Conservation (phyloP, 768 basidiomycete genomes). For the Tricholoma furcatifolium region DNA sequence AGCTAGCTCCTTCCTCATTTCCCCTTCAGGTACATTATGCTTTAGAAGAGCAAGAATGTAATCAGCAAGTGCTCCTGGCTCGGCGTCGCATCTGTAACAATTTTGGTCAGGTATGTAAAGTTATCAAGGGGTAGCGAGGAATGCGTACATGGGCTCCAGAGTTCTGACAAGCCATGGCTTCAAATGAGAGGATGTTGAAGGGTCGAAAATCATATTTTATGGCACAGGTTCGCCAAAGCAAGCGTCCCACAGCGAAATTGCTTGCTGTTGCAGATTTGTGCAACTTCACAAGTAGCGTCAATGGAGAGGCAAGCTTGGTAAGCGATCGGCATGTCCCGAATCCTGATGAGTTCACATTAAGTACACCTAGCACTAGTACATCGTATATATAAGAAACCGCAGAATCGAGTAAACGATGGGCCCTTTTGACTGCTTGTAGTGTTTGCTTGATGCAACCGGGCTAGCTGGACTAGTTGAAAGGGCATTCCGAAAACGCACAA, state of each 20-base stretch:
- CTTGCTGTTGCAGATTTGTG: neutral
- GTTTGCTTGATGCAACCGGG: no score
- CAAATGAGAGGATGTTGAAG: constrained; percentile 61
- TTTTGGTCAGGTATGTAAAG: constrained; percentile 15
- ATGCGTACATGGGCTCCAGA: constrained; percentile 84
- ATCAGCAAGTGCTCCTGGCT: constrained; percentile 89
- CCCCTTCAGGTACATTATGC: constrained; percentile 79
- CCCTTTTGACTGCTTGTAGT: no score
- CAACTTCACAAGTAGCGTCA: neutral
- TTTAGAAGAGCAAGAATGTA: constrained; percentile 93
- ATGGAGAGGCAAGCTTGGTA: constrained; percentile 3
- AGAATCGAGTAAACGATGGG: no score
- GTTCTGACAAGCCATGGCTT: constrained; percentile 88
- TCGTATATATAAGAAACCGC: no score
- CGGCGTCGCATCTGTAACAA: constrained; percentile 83
- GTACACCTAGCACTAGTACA: no score
- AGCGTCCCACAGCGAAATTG: constrained; percentile 4
- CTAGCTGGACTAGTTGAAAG: no score
- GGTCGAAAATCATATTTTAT: constrained; percentile 62
- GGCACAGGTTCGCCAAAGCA: constrained; percentile 8
- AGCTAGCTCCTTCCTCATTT: constrained; percentile 77
- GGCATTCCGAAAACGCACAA: no score
- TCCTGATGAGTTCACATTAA: no score
- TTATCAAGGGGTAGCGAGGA: constrained; percentile 8
- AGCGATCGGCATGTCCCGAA: constrained; percentile 17